Base-by-base conservation (phyloP, 495 filamentous ascomycete genomes). In the Tuber indicum region DNA sequence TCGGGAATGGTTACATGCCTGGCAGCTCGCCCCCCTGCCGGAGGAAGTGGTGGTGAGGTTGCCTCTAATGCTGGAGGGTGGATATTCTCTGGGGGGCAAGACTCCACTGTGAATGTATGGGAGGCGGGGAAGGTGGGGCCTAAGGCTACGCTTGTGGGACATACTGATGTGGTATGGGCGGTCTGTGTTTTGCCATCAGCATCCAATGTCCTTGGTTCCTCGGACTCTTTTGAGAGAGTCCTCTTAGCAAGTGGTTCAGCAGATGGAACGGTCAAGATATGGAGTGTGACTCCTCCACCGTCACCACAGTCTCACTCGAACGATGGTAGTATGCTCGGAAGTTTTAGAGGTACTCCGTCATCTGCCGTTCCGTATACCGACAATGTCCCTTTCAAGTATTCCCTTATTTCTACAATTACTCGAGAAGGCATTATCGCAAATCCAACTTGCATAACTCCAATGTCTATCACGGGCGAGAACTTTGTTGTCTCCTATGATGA, bases 31-130 rank as follows among this genome's bases (percentile, higher is more conserved):
- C 93, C 94, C 2, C 89, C 93, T 5, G 89, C 91, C 9, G 91
- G 45, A 46, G 73, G 76, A 3, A 70, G 42, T 17, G 79, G 75
- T 39, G 52, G 73, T 46, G 76, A 75, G 14, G 58, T 52, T 36
- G 70, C 46, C 7, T 91, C 91, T 1, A 87, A 91, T 75, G 93
- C 93, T 32, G 94, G 97, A 79, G 96, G 96, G 9, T 98, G 96
- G 96, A 92, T 99, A 52, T 98, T 99, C 84, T 98, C 94, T 26
- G 96, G 96, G 66, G 96, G 96, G 5, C 93, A 97, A 82, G 96
- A 99, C 84, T 90, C 94, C 5, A 96, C 94, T 16, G 89, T 99
- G 32, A 89, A 94, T 42, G 93, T 98, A 3, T 99, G 96, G 96
- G 94, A 98, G 86, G 87, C 93, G 23, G 95, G 95, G 17, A 86